A percentile compares a stretch with the other conserved stretches of the same genome.
These are phyloP conservation scores for Fusarium foetens DNA, from an alignment of 2,329 filamentous ascomycete species.

Conservation along the genomic window DNA sequence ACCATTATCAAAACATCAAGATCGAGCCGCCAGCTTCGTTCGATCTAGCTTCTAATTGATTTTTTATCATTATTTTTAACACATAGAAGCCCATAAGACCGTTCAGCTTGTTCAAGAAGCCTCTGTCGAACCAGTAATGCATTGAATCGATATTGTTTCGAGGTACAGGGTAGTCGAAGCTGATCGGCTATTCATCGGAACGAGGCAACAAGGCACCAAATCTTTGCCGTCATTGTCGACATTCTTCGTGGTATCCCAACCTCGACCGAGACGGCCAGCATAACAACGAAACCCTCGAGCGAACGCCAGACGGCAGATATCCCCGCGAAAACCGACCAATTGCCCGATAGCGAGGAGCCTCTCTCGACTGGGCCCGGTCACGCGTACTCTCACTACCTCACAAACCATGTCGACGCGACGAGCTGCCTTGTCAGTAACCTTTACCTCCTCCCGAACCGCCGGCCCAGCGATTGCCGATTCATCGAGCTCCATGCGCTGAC, in stretches of 20 bases:
- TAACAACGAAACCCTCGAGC: slow-evolving; percentile 16
- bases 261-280: slow-evolving; percentile 20
- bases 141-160: not conserved
- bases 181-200: slow-evolving; percentile 34
- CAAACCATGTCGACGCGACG: slow-evolving; percentile 52
- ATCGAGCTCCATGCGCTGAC: slow-evolving; percentile 27
- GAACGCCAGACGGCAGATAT: slow-evolving; percentile 30
- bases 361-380: slow-evolving; percentile 25
- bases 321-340: slow-evolving; percentile 33
- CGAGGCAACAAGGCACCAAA: slow-evolving; percentile 40
- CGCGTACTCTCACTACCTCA: slow-evolving; percentile 12
- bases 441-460: slow-evolving; percentile 19
- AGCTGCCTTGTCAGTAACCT: slow-evolving; percentile 60
- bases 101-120: not conserved
- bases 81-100: not conserved
- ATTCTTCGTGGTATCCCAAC: slow-evolving; percentile 31
- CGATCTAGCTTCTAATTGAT: fast-evolving
- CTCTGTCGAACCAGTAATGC: not conserved
- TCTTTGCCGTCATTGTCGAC: slow-evolving; percentile 27
- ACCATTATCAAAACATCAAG: not conserved
- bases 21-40: not conserved
- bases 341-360: slow-evolving; percentile 29
- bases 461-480: slow-evolving; percentile 7
- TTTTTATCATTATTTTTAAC: fast-evolving
- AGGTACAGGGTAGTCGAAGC: not conserved